Percentiles rank a stretch among this genome's conserved stretches.
phyloP scores from a whole-genome alignment of 495 filamentous ascomycete genomes.

The Penicillium taxi region DNA sequence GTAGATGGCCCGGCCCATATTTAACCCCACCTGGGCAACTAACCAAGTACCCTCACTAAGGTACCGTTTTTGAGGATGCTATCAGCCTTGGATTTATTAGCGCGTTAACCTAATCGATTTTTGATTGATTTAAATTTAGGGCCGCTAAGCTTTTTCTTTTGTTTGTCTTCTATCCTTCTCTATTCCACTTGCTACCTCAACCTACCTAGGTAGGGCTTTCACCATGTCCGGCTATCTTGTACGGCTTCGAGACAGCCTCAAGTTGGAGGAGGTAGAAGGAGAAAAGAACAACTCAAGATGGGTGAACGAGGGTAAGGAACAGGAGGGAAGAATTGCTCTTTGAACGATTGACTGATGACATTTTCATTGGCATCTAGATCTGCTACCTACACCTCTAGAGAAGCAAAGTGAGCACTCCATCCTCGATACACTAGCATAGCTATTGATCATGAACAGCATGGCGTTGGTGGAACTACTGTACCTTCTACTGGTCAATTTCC shows the following conservation, averaged over 20 bases:
- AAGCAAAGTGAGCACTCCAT: slow-evolving; percentile 3
- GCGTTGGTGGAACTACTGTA: slow-evolving; percentile 5
- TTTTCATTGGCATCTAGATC: background rate
- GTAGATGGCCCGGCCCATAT: too few relatives aligned
- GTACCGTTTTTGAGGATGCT: too few relatives aligned
- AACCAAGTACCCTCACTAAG: too few relatives aligned
- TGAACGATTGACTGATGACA: background rate
- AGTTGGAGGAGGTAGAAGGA: slow-evolving; percentile 1
- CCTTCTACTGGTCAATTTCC: slow-evolving; percentile 4
- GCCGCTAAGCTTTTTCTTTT: too few relatives aligned
- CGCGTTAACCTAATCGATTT: too few relatives aligned
- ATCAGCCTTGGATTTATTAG: too few relatives aligned
- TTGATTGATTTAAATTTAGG: too few relatives aligned
- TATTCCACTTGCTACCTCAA: background rate
- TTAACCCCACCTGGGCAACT: too few relatives aligned
- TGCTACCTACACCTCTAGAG: slow-evolving; percentile 3
- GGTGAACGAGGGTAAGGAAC: slow-evolving; percentile 2
- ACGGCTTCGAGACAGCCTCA: slow-evolving; percentile 1
- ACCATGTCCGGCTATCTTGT: background rate
- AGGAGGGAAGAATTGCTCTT: background rate
- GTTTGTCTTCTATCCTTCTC: too few relatives aligned
- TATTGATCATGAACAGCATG: background rate
- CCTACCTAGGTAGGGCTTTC: background rate
- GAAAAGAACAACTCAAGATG: background rate
- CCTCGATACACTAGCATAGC: background rate